Evolutionary conservation across 176 grass and related monocot genomes (phyloP).

Genomic region (Elaeis guineensis): DNA sequence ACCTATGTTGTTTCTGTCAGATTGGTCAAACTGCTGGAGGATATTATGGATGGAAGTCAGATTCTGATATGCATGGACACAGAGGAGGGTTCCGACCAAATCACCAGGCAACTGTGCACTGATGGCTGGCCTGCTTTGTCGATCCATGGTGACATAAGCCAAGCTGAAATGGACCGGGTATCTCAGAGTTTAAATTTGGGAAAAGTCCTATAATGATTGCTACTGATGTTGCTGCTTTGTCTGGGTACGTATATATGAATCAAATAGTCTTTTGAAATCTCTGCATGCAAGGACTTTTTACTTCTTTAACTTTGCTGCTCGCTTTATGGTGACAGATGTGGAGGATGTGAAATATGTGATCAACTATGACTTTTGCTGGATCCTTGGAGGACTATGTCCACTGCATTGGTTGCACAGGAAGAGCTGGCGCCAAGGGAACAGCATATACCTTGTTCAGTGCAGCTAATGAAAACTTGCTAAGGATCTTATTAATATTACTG

Average conservation of each 20-base stretch:
- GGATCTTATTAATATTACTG: slow-evolving; percentile 77
- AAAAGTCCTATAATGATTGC: slow-evolving; percentile 98
- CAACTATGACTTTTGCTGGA: slow-evolving; percentile 92
- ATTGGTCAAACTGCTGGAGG: slow-evolving; percentile 92
- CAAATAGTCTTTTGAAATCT: neutral
- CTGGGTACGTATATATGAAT: slow-evolving; percentile 47
- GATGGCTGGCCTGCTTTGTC: slow-evolving; percentile 97
- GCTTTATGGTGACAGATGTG: slow-evolving; percentile 45
- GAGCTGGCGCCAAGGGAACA: slow-evolving; percentile 83
- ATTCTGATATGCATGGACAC: slow-evolving; percentile 99
- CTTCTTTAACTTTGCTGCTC: no score
- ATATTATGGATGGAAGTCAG: slow-evolving; percentile 96
- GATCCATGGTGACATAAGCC: slow-evolving; percentile 96
- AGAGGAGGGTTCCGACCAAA: slow-evolving; percentile 85
- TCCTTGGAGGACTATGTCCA: slow-evolving; percentile 97
- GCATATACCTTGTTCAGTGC: slow-evolving; percentile 91
- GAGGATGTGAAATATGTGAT: slow-evolving; percentile 97
- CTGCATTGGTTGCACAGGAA: slow-evolving; percentile 76
- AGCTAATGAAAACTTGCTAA: slow-evolving; percentile 82
- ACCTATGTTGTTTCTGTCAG: slow-evolving; percentile 24
- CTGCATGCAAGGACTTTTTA: no score
- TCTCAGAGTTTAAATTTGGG: slow-evolving; percentile 95
- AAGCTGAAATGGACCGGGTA: slow-evolving; percentile 94
- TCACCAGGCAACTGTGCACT: slow-evolving; percentile 79
- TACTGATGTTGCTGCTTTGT: slow-evolving; percentile 83